Percentiles rank a stretch among this genome's conserved stretches.
phyloP scores from a whole-genome alignment of 495 filamentous ascomycete genomes.

The Staphylotrichum tortipilum region DNA sequence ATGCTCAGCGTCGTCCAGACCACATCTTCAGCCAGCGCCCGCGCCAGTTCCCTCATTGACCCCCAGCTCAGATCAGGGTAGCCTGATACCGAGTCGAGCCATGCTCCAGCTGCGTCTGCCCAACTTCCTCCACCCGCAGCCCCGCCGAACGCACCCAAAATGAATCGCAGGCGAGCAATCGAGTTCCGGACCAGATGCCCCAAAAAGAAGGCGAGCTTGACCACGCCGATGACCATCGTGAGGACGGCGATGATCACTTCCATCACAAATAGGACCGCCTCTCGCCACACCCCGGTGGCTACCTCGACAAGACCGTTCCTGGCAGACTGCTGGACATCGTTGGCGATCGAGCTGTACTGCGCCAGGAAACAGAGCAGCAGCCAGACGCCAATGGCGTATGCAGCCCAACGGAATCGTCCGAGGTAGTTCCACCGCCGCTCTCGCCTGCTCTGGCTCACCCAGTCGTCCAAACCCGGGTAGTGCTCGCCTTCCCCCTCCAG shows the following conservation, averaged over 20 bases:
- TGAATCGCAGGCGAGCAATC: not conserved
- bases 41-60: not conserved
- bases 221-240: not conserved
- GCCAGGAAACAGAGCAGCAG: not conserved
- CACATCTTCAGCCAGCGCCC: not conserved
- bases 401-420: not conserved
- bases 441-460: not conserved
- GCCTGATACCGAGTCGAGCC: not conserved
- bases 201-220: not conserved
- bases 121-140: not conserved
- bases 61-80: not conserved
- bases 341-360: not conserved
- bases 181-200: not conserved
- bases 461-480: constrained; percentile 6
- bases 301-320: not conserved
- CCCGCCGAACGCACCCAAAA: not conserved
- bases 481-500: constrained; percentile 1
- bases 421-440: not conserved
- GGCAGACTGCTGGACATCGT: not conserved
- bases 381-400: not conserved
- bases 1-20: not conserved
- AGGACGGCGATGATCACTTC: not conserved
- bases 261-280: not conserved
- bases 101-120: not conserved
- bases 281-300: not conserved